Evolutionary conservation across 768 basidiomycete genomes (phyloP).

Genomic region (Auriculariales sp.): DNA sequence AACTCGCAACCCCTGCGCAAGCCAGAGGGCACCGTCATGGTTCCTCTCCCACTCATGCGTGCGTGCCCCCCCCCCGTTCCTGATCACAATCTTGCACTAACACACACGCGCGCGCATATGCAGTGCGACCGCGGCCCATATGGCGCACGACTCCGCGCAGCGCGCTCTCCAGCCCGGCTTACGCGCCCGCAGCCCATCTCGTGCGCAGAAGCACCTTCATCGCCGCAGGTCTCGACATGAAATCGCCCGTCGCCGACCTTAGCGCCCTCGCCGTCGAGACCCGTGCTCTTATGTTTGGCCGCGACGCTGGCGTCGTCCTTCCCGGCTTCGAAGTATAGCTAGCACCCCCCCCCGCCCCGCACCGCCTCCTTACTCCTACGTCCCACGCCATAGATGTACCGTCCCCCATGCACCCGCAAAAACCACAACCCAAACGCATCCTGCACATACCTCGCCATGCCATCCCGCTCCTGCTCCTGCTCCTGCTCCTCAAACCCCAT

Average conservation of each 20-base stretch:
- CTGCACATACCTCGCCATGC: too few species aligned
- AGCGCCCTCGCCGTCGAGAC: conserved; percentile 19
- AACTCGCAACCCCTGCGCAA: not conserved
- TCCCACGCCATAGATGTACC: too few species aligned
- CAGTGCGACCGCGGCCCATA: conserved; percentile 72
- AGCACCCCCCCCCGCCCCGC: too few species aligned
- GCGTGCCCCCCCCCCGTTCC: not conserved
- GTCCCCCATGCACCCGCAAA: too few species aligned
- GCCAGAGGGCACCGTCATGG: not conserved
- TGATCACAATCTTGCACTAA: not conserved
- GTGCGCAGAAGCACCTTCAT: conserved; percentile 68
- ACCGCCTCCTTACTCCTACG: too few species aligned
- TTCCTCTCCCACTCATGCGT: not conserved
- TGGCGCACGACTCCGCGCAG: conserved; percentile 63
- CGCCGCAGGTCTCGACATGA: conserved; percentile 56
- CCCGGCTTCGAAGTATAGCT: conserved; percentile 1
- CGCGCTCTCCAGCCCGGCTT: conserved; percentile 54
- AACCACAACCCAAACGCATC: too few species aligned
- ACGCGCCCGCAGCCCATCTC: conserved; percentile 59
- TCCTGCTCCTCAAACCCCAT: too few species aligned
- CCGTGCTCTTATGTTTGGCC: not conserved
- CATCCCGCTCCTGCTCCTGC: too few species aligned
- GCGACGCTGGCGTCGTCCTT: conserved; percentile 1
- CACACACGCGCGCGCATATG: not conserved
- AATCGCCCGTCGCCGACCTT: conserved; percentile 33